Conservation (phyloP, 495 filamentous ascomycete species). For the Aspergillus haitiensis region DNA sequence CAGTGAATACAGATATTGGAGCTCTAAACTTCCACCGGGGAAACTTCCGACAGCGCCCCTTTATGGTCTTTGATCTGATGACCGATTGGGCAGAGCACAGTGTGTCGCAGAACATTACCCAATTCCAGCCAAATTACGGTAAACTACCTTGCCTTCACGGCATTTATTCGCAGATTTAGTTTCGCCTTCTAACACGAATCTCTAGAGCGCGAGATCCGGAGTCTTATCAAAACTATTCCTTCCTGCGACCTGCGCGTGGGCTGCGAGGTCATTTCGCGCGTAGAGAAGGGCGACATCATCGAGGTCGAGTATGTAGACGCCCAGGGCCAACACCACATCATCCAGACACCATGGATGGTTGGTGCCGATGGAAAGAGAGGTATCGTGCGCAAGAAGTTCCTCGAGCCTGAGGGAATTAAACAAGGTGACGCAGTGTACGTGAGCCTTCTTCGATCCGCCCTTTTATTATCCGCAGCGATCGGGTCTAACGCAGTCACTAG, state of each 20-base stretch:
- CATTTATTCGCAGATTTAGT: background rate
- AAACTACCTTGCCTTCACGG: background rate
- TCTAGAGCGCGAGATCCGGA: slow-evolving; percentile 1
- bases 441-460: background rate
- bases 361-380: slow-evolving; percentile 51
- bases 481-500: background rate
- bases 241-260: slow-evolving; percentile 31
- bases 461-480: background rate
- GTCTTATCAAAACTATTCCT: slow-evolving; percentile 8
- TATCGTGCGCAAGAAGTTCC: slow-evolving; percentile 43
- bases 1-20: slow-evolving; percentile 13
- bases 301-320: slow-evolving; percentile 31
- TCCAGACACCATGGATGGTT: slow-evolving; percentile 36
- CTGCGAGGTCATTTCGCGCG: slow-evolving; percentile 32
- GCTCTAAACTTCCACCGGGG: slow-evolving; percentile 18
- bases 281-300: slow-evolving; percentile 24
- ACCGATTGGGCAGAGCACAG: slow-evolving; percentile 22
- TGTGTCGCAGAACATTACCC: slow-evolving; percentile 25
- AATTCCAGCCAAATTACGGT: slow-evolving; percentile 22
- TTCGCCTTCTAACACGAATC: background rate
- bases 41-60: slow-evolving; percentile 14
- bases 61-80: slow-evolving; percentile 17
- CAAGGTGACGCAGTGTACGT: slow-evolving; percentile 18
- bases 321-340: slow-evolving; percentile 16
- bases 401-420: slow-evolving; percentile 38